Base-by-base conservation (phyloP, 2,329 filamentous ascomycete genomes). In the Orbilia oligospora region DNA sequence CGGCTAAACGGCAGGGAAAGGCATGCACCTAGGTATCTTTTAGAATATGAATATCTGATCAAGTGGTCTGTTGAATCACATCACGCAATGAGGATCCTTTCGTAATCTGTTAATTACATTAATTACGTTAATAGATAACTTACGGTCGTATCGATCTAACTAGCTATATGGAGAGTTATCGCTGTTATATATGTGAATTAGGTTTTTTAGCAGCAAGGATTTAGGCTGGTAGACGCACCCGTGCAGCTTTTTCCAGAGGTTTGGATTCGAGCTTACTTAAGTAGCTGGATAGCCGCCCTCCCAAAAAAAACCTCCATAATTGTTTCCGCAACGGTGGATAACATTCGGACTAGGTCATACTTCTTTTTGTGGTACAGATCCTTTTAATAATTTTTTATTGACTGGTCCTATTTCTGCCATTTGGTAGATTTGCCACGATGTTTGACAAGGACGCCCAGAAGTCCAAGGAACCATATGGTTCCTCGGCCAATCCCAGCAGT, bases 261-360 rank as follows among this genome's bases (percentile, higher is more conserved):
- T 63, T 48, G 38, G 61, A 55, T 36, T 76, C 65, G 51, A 56
- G 49, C 58, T 77, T 77, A 67, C 73, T 77, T 71, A 71, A 71
- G 61, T 46, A 63, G 30, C 49, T 30, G 33, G 38, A 44, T 63
- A 71, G 36, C 73, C 58, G 67, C 73, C 51, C 49, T 16, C 30
- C 46, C n/a, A 58, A 38, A 51, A 20, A n/a, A n/a, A 53, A 27
- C 20, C 20, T 30, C 20, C 20, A n/a, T 27, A 48, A 10, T 27
- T 46, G 16, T 46, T 20, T 46, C 18, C 38, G 46, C 30, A 72
- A 58, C 30, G 38, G 56, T 55, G 53, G 44, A 44, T 27, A 38
- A 38, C n/a, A 30, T 58, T 30, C n/a, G 49, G 49, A 65, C 16
- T 18, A 9, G 20, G 63, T 67, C 12, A 14, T 20, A 73, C 61